Base-by-base conservation (phyloP, 148 eudicot genomes). In the Rhododendron ferrugineum region DNA sequence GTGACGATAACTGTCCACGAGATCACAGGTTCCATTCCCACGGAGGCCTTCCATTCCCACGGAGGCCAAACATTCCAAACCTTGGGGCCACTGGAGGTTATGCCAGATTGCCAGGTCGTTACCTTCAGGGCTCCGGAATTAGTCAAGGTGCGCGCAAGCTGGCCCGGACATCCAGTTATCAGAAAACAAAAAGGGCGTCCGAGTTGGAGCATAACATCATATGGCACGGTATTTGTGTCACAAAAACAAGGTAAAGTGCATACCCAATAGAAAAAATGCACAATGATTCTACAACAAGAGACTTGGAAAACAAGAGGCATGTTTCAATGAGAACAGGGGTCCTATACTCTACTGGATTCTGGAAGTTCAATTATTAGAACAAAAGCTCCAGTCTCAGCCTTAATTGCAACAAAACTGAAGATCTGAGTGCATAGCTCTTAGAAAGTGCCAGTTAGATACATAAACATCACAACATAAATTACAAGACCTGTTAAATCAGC, bases 401-500 rank as follows among this genome's bases (percentile, higher is more conserved):
- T 9, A 84, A 20, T 60, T 18, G 20, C 84, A n/a, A 46, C 42
- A 28, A 64, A 49, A 81, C 46, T 58, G 1, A 64, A 37, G 52
- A 32, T 64, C 28, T 52, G 4, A 0, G 23, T 0, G 7, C 6
- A 54, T 64, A 56, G 66, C 73, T 60, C 46, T 32, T 47, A 10
- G 60, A 80, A 70, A 32, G 81, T 26, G 22, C 36, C 44, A 30
- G 49, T 50, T 18, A 68, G 26, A 26, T 13, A 16, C 36, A 23
- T 11, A 64, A 34, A 18, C 28, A 16, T 64, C 5, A 76, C 26
- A 13, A 79, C 58, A 50, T 62, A 28, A 0, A 28, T n/a, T 32
- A 52, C 28, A 81, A 73, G 32, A 96, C 99, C 99, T 90, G 99
- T 96, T 87, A 96, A 91, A 92, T 95, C 98, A 58, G 99, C 95